Evolutionary conservation across 148 eudicot species (phyloP).

Genomic region (Camellia sinensis): DNA sequence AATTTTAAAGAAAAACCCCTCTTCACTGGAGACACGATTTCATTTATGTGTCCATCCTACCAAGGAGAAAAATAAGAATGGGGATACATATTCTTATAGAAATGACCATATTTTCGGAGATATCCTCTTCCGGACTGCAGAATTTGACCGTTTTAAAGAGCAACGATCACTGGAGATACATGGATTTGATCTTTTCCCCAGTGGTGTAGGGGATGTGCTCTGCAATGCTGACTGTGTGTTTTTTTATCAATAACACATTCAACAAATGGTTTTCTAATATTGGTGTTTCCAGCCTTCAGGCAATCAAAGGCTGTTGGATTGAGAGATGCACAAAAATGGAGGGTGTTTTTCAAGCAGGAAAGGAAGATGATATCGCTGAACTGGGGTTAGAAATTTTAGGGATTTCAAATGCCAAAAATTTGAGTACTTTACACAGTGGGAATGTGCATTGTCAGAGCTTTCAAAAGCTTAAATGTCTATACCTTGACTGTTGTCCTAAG

Average conservation of each 20-base stretch:
- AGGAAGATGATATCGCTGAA: conserved; percentile 9
- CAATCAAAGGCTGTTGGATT: conserved; percentile 35
- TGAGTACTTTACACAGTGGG: background rate
- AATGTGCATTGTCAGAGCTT: background rate
- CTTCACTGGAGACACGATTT: conserved; percentile 10
- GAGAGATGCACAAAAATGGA: conserved; percentile 31
- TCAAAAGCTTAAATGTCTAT: conserved; percentile 22
- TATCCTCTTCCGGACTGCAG: conserved; percentile 7
- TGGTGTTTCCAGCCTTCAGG: conserved; percentile 9
- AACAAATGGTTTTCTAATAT: conserved; percentile 10
- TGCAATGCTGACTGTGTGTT: conserved; percentile 11
- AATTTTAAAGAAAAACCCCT: conserved; percentile 3
- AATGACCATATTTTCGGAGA: conserved; percentile 23
- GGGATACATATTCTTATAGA: conserved; percentile 4
- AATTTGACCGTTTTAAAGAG: conserved; percentile 12
- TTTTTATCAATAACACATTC: conserved; percentile 16
- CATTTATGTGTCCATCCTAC: conserved; percentile 24
- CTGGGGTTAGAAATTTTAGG: conserved; percentile 19
- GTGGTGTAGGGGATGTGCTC: conserved; percentile 18
- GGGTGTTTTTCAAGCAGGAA: conserved; percentile 5
- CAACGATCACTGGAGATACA: conserved; percentile 17
- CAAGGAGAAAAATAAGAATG: background rate
- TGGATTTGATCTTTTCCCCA: conserved; percentile 22
- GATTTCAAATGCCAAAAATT: conserved; percentile 21
- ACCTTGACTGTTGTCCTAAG: conserved; percentile 33